Evolutionary conservation across 2,329 filamentous ascomycete genomes (phyloP).

Genomic region (Paraphaeosphaeria minitans): DNA sequence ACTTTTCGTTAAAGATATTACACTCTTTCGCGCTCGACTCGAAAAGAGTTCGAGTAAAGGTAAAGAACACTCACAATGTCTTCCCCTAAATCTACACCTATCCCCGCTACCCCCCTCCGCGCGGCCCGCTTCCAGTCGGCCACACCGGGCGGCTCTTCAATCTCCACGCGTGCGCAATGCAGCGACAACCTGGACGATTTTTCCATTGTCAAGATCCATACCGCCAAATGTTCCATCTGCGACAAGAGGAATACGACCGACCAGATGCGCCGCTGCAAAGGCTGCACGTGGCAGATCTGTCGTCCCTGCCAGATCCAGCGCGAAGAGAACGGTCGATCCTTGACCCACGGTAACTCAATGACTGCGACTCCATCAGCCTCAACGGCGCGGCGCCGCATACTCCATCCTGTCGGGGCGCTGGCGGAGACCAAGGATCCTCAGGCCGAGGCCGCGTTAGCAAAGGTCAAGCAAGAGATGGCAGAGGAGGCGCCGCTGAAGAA

Average conservation of each 20-base stretch:
- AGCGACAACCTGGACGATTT: constrained; percentile 28
- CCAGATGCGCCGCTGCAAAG: constrained; percentile 39
- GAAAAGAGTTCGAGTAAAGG: neutral
- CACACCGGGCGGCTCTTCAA: constrained; percentile 10
- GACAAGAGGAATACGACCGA: constrained; percentile 37
- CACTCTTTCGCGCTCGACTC: neutral
- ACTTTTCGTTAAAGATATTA: neutral
- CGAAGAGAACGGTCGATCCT: constrained; percentile 14
- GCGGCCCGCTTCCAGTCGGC: constrained; percentile 13
- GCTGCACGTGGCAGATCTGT: constrained; percentile 44
- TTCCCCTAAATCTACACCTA: neutral
- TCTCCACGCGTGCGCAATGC: constrained; percentile 19
- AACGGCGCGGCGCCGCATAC: constrained; percentile 7
- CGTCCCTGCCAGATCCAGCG: constrained; percentile 29
- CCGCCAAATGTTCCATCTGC: constrained; percentile 46
- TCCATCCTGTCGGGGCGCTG: neutral
- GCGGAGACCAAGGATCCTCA: neutral
- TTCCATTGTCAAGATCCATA: constrained; percentile 34
- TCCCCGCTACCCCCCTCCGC: constrained; percentile 8
- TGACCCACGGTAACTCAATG: constrained; percentile 33
- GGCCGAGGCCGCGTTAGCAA: neutral
- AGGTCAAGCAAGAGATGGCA: neutral
- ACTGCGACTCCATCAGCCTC: constrained; percentile 3
- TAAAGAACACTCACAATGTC: constrained; percentile 1
- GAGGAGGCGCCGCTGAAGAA: constrained; percentile 2